phyloP scores from a whole-genome alignment of 2,329 filamentous ascomycete genomes.

The Penicillium sp. region DNA sequence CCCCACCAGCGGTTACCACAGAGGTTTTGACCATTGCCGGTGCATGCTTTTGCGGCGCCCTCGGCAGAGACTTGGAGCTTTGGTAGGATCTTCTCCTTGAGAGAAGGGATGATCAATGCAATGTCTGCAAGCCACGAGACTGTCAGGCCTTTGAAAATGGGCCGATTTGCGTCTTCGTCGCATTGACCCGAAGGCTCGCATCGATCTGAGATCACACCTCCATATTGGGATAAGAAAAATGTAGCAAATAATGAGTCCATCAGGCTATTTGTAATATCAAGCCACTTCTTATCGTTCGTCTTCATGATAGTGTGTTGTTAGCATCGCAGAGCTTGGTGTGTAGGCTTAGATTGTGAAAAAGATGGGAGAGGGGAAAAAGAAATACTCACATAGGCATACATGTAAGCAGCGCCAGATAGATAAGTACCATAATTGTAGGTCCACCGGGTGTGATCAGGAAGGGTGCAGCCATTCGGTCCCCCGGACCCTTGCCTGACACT shows the following conservation, averaged over 20 bases:
- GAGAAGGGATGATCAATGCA: conserved; percentile 62
- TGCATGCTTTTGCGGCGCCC: conserved; percentile 64
- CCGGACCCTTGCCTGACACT: conserved; percentile 50
- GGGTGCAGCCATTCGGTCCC: conserved; percentile 58
- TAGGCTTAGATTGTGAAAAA: too few relatives aligned
- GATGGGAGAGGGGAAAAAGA: too few relatives aligned
- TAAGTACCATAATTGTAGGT: conserved; percentile 66
- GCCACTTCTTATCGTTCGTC: conserved; percentile 1
- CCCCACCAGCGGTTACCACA: conserved; percentile 66
- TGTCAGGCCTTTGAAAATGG: conserved; percentile 71
- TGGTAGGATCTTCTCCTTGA: conserved; percentile 55
- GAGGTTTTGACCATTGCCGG: conserved; percentile 57
- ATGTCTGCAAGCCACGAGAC: conserved; percentile 64
- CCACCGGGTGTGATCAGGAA: conserved; percentile 64
- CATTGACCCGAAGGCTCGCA: conserved; percentile 63
- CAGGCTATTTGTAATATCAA: not conserved
- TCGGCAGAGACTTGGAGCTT: conserved; percentile 59
- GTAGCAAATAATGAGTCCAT: conserved; percentile 1
- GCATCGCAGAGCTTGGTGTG: not conserved
- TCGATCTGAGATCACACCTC: not conserved
- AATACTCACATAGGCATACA: conserved; percentile 2
- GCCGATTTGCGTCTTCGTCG: conserved; percentile 63
- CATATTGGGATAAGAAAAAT: not conserved
- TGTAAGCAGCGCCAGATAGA: conserved; percentile 47
- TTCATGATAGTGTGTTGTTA: not conserved